A percentile compares a stretch with the other conserved stretches of the same genome.
These are phyloP conservation scores for Diaporthe vexans DNA, from an alignment of 2,329 filamentous ascomycete species.

Conservation along the genomic window DNA sequence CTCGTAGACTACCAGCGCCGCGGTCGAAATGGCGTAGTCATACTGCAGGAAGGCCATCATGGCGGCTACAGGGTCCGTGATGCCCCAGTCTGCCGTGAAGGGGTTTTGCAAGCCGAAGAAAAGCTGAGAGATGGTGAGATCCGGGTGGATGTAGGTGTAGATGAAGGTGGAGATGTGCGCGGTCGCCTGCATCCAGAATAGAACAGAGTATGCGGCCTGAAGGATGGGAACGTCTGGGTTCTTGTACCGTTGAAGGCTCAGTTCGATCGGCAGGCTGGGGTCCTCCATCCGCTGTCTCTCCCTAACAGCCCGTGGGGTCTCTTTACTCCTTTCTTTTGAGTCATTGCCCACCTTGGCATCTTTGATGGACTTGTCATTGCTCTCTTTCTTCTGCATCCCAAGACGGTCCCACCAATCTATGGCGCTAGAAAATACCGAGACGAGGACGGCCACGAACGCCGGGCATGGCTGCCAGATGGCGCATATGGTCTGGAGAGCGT, in stretches of 20 bases:
- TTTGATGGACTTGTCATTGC: background rate
- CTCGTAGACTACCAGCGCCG: constrained; percentile 6
- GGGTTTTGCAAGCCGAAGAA: constrained; percentile 3
- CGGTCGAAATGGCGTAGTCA: background rate
- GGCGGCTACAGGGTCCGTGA: background rate
- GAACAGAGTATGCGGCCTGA: constrained; percentile 4
- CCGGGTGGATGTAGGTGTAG: constrained; percentile 14
- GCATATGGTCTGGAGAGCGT: background rate
- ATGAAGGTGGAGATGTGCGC: background rate
- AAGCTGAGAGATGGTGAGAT: background rate
- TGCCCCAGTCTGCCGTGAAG: background rate
- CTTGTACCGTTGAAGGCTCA: background rate
- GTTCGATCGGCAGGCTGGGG: background rate
- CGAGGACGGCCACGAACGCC: constrained; percentile 1
- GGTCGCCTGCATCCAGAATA: constrained; percentile 1
- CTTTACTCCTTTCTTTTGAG: background rate
- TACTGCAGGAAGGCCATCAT: constrained; percentile 9
- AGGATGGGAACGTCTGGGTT: constrained; percentile 10
- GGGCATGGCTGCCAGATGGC: background rate
- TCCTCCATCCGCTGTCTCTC: background rate
- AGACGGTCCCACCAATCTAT: constrained; percentile 15
- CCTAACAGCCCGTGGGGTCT: background rate
- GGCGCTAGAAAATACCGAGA: background rate
- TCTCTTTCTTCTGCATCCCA: background rate
- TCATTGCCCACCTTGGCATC: background rate